These are phyloP conservation scores for Curvularia eragrostidis DNA, from an alignment of 2,329 filamentous ascomycete species.

Conservation along the genomic window DNA sequence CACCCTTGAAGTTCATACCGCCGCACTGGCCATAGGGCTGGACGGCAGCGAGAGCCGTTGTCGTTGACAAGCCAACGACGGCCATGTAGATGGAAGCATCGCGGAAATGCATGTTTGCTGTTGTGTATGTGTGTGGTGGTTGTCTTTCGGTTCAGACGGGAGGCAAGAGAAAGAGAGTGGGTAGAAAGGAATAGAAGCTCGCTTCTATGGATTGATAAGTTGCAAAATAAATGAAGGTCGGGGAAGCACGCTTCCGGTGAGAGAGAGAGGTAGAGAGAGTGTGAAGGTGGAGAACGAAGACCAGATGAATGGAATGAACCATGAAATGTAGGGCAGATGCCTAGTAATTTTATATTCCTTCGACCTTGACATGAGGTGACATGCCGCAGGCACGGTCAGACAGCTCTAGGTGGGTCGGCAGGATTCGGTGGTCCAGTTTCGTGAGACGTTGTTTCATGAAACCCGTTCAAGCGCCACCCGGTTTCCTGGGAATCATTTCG, in stretches of 20 bases:
- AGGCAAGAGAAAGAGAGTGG: not conserved
- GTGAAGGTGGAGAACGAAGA: constrained; percentile 3
- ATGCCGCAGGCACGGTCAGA: not conserved
- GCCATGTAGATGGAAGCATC: constrained; percentile 34
- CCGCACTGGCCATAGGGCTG: constrained; percentile 55
- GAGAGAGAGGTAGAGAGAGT: not conserved
- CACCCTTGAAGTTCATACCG: constrained; percentile 51
- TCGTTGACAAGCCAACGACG: constrained; percentile 37
- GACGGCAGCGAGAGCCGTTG: constrained; percentile 38
- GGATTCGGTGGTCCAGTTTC: not conserved
- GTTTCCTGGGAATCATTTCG: constrained; percentile 1
- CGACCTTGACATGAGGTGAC: not conserved
- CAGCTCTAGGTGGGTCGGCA: not conserved
- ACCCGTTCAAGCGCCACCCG: not conserved
- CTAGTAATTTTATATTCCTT: not conserved
- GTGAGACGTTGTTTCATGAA: not conserved
- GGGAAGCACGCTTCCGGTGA: constrained; percentile 32
- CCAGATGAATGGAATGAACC: constrained; percentile 9
- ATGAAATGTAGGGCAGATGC: not conserved
- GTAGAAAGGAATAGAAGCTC: constrained; percentile 20
- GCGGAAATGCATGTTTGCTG: constrained; percentile 30
- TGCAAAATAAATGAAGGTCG: constrained; percentile 30
- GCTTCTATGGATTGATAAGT: constrained; percentile 15
- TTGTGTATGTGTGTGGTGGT: not conserved
- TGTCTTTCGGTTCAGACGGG: not conserved